phyloP scores from a whole-genome alignment of 768 basidiomycete species.

The Lactifluus piperatus region DNA sequence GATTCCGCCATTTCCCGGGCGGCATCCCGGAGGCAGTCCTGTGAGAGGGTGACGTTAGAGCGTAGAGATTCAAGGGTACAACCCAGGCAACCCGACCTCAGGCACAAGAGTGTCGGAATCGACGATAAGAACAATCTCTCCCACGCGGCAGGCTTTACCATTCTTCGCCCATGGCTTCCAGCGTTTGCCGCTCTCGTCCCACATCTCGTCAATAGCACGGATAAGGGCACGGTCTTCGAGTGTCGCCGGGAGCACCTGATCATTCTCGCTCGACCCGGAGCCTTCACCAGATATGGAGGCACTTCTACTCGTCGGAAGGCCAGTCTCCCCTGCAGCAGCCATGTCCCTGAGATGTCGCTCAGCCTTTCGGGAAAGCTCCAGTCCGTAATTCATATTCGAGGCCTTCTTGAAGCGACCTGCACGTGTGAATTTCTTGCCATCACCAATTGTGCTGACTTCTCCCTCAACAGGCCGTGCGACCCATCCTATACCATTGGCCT shows the following conservation, averaged over 20 bases:
- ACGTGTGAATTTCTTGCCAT: conserved; percentile 36
- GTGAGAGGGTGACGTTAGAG: neutral
- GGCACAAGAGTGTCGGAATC: conserved; percentile 46
- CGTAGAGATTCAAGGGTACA: neutral
- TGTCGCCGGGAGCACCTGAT: conserved; percentile 28
- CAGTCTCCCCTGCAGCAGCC: conserved; percentile 3
- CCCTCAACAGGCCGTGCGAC: conserved; percentile 50
- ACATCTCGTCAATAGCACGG: conserved; percentile 45
- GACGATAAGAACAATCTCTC: conserved; percentile 39
- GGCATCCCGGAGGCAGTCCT: conserved; percentile 45
- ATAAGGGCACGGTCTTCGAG: conserved; percentile 43
- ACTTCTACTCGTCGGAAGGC: conserved; percentile 15
- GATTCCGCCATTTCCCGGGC: conserved; percentile 41
- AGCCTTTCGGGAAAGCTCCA: conserved; percentile 27
- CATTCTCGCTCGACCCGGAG: conserved; percentile 19
- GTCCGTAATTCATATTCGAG: conserved; percentile 42
- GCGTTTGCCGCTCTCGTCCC: conserved; percentile 28
- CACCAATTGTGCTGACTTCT: conserved; percentile 23
- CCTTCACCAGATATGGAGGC: conserved; percentile 24
- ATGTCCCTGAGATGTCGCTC: conserved; percentile 30
- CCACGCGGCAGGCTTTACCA: conserved; percentile 37
- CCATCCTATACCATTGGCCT: conserved; percentile 49
- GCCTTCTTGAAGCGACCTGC: conserved; percentile 45
- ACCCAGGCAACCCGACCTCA: conserved; percentile 22
- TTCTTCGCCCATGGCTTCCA: conserved; percentile 28